Percentiles rank a stretch among this genome's conserved stretches.
Conservation (phyloP, 2,329 filamentous ascomycete species). For the Talaromyces sp. region DNA sequence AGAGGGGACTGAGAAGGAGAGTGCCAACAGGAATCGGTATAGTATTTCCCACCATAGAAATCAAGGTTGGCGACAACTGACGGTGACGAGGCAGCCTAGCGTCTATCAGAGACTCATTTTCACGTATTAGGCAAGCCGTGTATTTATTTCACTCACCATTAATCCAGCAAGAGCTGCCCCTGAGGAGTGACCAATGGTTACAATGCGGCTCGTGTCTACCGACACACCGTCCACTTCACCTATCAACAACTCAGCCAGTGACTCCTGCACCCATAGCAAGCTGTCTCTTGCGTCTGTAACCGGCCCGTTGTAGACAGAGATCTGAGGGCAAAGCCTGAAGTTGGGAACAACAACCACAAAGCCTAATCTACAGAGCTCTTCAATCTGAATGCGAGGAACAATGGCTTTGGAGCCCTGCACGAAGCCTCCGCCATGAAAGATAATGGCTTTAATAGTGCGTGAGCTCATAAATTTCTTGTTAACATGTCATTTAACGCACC, state of each 20-base stretch:
- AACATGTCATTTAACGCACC: background rate
- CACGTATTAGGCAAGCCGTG: background rate
- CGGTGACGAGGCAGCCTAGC: background rate
- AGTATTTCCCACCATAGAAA: constrained; percentile 2
- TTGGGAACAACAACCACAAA: background rate
- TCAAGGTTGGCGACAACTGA: background rate
- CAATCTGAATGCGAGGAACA: background rate
- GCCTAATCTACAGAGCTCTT: background rate
- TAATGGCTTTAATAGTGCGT: background rate
- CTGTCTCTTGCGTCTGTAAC: background rate
- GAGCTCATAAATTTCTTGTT: background rate
- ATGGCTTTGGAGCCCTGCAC: background rate
- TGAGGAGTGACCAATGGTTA: background rate
- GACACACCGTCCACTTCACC: background rate
- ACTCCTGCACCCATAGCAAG: background rate
- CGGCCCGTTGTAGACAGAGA: background rate
- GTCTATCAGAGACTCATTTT: background rate
- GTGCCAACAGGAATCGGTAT: background rate
- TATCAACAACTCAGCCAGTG: background rate
- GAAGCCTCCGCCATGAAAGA: background rate
- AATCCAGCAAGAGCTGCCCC: background rate
- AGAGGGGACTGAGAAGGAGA: background rate
- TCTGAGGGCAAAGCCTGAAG: background rate
- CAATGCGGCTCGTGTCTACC: background rate
- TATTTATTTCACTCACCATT: background rate